Evolutionary conservation across 768 basidiomycete genomes (phyloP).

Genomic region (Calocybe cyanea): DNA sequence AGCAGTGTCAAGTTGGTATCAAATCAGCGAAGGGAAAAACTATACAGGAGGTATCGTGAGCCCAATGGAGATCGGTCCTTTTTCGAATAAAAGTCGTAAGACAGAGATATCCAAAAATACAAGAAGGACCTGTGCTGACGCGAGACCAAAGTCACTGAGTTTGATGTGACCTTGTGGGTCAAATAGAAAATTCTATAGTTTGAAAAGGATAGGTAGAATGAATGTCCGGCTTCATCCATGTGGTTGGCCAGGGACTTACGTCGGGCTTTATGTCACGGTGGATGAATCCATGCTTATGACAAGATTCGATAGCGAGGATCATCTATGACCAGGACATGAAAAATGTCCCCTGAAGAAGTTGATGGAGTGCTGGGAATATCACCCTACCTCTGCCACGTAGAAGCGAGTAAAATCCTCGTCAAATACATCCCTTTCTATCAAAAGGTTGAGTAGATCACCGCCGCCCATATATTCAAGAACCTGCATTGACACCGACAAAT

Average conservation of each 20-base stretch:
- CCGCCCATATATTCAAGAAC: conserved; percentile 95
- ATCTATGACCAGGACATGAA: conserved; percentile 47
- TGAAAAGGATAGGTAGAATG: conserved; percentile 11
- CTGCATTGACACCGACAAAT: conserved; percentile 44
- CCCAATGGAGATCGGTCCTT: conserved; percentile 94
- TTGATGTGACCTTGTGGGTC: conserved; percentile 91
- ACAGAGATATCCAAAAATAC: background rate
- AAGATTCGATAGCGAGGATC: conserved; percentile 90
- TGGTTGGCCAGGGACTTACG: conserved; percentile 39
- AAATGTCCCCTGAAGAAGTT: conserved; percentile 17
- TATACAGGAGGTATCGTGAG: conserved; percentile 88
- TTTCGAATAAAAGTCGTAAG: conserved; percentile 3
- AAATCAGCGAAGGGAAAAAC: conserved; percentile 10
- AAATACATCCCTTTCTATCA: conserved; percentile 89
- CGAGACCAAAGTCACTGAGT: conserved; percentile 93
- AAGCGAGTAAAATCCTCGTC: conserved; percentile 90
- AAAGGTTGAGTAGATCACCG: conserved; percentile 91
- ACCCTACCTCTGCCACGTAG: conserved; percentile 85
- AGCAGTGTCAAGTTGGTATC: conserved; percentile 14
- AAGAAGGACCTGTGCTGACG: conserved; percentile 52
- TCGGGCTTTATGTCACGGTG: conserved; percentile 98
- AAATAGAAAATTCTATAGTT: conserved; percentile 86
- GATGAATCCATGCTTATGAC: conserved; percentile 93
- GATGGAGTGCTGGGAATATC: conserved; percentile 10
- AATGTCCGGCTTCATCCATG: conserved; percentile 14